These are phyloP conservation scores for Taphrina pruni DNA, from an alignment of 1,139 yeast species.

Conservation along the genomic window DNA sequence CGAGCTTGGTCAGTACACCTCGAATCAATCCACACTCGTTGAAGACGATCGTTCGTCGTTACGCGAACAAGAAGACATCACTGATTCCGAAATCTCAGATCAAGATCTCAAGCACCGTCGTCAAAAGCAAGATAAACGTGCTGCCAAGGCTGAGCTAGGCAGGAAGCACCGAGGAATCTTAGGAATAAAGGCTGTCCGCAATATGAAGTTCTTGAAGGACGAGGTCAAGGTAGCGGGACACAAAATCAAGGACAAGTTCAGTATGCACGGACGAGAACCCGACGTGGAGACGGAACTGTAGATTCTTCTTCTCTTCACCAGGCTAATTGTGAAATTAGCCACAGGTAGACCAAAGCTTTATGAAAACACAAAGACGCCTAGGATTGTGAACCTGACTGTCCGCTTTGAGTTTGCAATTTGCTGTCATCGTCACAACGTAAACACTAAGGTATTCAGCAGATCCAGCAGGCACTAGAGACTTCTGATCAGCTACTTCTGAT, in stretches of 20 bases:
- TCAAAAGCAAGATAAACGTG: slow-evolving; percentile 34
- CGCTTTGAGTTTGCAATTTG: no score
- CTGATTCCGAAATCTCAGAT: slow-evolving; percentile 38
- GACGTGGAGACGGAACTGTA: slow-evolving; percentile 39
- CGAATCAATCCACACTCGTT: slow-evolving; percentile 17
- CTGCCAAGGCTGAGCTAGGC: slow-evolving; percentile 35
- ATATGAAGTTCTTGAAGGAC: slow-evolving; percentile 37
- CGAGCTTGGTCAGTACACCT: slow-evolving; percentile 28
- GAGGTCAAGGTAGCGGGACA: slow-evolving; percentile 37
- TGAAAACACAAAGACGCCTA: background rate
- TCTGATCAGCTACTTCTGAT: no score
- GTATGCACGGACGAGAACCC: slow-evolving; percentile 39
- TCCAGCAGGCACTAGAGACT: no score
- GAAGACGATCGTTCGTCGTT: slow-evolving; percentile 18
- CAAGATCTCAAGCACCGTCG: slow-evolving; percentile 33
- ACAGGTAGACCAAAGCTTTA: background rate
- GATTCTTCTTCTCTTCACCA: background rate
- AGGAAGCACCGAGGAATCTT: slow-evolving; percentile 34
- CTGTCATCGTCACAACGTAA: no score
- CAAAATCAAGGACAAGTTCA: slow-evolving; percentile 29
- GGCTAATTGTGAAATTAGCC: background rate
- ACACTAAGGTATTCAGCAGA: no score
- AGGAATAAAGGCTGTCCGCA: slow-evolving; percentile 38
- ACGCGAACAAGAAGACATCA: slow-evolving; percentile 33
- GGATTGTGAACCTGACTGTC: no score